These are phyloP conservation scores for Exserohilum rostratum DNA, from an alignment of 2,329 filamentous ascomycete species.

Conservation along the genomic window DNA sequence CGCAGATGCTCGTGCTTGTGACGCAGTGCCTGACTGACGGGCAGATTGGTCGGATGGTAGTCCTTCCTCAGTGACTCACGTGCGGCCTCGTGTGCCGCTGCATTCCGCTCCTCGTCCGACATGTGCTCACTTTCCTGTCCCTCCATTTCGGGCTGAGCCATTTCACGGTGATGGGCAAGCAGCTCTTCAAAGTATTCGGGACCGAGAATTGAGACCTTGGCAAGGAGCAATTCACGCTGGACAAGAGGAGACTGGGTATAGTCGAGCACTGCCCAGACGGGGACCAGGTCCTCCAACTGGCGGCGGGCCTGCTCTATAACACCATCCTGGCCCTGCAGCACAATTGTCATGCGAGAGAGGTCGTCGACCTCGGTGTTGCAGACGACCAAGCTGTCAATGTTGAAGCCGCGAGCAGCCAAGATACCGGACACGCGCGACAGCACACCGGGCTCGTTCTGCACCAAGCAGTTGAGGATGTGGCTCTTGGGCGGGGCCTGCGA, in stretches of 20 bases:
- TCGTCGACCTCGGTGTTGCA: conserved; percentile 98
- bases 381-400: conserved; percentile 97
- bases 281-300: conserved; percentile 94
- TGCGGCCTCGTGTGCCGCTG: conserved; percentile 44
- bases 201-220: conserved; percentile 95
- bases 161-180: conserved; percentile 92
- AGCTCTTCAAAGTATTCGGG: conserved; percentile 99
- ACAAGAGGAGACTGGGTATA: conserved; percentile 93
- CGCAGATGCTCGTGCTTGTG: conserved; percentile 98
- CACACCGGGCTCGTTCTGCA: conserved; percentile 98
- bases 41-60: conserved; percentile 89
- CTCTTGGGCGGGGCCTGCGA: conserved; percentile 85
- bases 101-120: conserved; percentile 41
- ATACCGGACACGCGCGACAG: conserved; percentile 96
- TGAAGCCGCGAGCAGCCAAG: conserved; percentile 93
- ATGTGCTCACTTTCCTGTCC: conserved; percentile 33
- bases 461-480: conserved; percentile 96
- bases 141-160: conserved; percentile 60
- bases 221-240: conserved; percentile 91
- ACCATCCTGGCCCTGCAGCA: conserved; percentile 92
- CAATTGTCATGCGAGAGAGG: conserved; percentile 97
- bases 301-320: conserved; percentile 96
- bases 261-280: conserved; percentile 97
- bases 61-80: conserved; percentile 59
- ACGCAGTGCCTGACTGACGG: conserved; percentile 84